Base-by-base conservation (phyloP, 176 grass and related monocot species). In the Aegilops tauschii region DNA sequence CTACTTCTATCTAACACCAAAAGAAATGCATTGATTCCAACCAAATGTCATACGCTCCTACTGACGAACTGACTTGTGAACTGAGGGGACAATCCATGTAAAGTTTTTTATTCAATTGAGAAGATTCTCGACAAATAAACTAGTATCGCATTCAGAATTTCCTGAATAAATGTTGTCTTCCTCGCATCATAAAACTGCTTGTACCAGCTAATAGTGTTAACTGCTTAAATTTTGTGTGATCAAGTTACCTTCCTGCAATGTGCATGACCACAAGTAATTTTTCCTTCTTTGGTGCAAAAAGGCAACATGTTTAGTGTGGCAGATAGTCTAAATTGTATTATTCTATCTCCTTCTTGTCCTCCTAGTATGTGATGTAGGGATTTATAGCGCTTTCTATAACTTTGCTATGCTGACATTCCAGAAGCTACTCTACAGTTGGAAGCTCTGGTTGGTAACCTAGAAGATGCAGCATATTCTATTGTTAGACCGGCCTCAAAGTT, bases 391-490 rank as follows among this genome's bases (percentile, higher is more conserved):
- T 79, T 79, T 83, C 87, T 86, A 36, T 87, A 90, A 86, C 88
- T 90, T 83, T 86, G 32, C 71, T 90, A 25, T 42, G 86, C 90
- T 95, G 80, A 84, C 82, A 56, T 91, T 96, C 90, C 92, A 96
- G 96, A 94, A 87, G 88, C 89, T 89, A 85, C 93, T 81, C 89
- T 98, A 89, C 84, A 94, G 84, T 87, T 98, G 85, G 93, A 98
- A 90, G 86, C 92, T 89, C 90, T 98, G 86, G 96, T 98, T 79
- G 96, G 96, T 64, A 93, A 98, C 65, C 92, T 98, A 65, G 96
- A 98, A 94, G 93, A 98, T 92, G 77, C 50, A 66, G 44, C 93
- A 80, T 95, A 92, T 80, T 85, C 90, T 29, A 94, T 96, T 25
- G 63, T 96, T 69, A 87, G 88, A 18, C 90, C 90, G 65, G 80